Base-by-base conservation (phyloP, 345 rosid species). In the Stellera chamaejasme region DNA sequence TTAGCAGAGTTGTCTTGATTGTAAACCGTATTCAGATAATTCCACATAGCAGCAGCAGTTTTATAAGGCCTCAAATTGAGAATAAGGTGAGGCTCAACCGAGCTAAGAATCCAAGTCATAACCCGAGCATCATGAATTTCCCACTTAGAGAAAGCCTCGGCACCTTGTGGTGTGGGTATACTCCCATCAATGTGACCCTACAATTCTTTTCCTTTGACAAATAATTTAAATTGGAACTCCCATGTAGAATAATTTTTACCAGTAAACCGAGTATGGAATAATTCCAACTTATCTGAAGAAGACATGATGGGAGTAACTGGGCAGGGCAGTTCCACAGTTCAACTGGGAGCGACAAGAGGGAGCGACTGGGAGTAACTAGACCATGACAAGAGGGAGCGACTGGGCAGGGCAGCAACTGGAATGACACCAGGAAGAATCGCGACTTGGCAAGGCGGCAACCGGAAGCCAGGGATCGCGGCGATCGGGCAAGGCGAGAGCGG, bases 161-260 rank as follows among this genome's bases (percentile, higher is more conserved):
- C 39, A n/a, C 46, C 10, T 3, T 14, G 1, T 36, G 4, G 11
- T 39, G 10, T 16, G 27, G 3, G 19, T 0, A 16, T 42, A 11
- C 45, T 48, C 14, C 19, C 63, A 59, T 49, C 25, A 36, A 49
- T 43, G 39, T 36, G 23, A 2, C 47, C 27, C 55, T 7, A 59
- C 3, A 49, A 15, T 9, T 23, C 63, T 45, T 45, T 45, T 1
- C 13, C 36, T 59, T 42, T 48, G 36, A 59, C n/a, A 59, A 48
- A 59, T 1, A 47, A 0, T 7, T 27, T 0, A 0, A 49, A 48
- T 0, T 59, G 39, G 13, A 59, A 59, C 12, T 4, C 41, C 11
- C 10, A 45, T 3, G 48, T 14, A 11, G 4, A 45, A 12, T 45
- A 14, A 12, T 45, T 45, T 10, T 45, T 45, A 14, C 2, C 13